Conservation (phyloP, 1,139 yeast species). For the Kodamaea arcana region DNA sequence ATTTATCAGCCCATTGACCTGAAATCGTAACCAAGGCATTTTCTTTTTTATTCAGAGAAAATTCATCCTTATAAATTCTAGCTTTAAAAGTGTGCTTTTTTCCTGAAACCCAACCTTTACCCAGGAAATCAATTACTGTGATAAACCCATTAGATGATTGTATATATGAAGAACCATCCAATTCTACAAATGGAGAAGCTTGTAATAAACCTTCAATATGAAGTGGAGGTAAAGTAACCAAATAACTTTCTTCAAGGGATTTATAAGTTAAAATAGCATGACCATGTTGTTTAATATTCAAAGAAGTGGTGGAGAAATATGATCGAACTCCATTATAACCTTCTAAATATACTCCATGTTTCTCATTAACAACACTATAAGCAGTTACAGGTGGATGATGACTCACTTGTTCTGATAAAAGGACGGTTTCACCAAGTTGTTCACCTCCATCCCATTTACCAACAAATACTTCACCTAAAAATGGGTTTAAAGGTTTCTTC, state of each 20-base stretch:
- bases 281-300: slow-evolving; percentile 86
- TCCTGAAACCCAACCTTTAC: slow-evolving; percentile 95
- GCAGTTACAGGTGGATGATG: slow-evolving; percentile 97
- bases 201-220: slow-evolving; percentile 90
- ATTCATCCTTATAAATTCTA: slow-evolving; percentile 56
- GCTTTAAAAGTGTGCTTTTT: slow-evolving; percentile 92
- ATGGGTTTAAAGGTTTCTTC: slow-evolving; percentile 94
- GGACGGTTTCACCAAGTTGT: slow-evolving; percentile 60
- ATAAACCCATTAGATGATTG: slow-evolving; percentile 77
- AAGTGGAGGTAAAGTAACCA: slow-evolving; percentile 89
- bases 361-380: slow-evolving; percentile 70
- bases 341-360: slow-evolving; percentile 62
- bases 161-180: slow-evolving; percentile 80
- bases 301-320: slow-evolving; percentile 69
- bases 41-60: slow-evolving; percentile 48
- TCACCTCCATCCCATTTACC: slow-evolving; percentile 69
- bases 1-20: slow-evolving; percentile 91
- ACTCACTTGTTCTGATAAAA: slow-evolving; percentile 86
- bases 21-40: slow-evolving; percentile 70
- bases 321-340: slow-evolving; percentile 92
- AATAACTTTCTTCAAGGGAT: slow-evolving; percentile 61
- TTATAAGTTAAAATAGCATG: slow-evolving; percentile 69
- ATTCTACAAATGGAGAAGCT: slow-evolving; percentile 86
- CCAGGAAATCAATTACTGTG: slow-evolving; percentile 75
- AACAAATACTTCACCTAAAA: slow-evolving; percentile 85